Base-by-base conservation (phyloP, 2,329 filamentous ascomycete species). In the Talaromyces islandicus region DNA sequence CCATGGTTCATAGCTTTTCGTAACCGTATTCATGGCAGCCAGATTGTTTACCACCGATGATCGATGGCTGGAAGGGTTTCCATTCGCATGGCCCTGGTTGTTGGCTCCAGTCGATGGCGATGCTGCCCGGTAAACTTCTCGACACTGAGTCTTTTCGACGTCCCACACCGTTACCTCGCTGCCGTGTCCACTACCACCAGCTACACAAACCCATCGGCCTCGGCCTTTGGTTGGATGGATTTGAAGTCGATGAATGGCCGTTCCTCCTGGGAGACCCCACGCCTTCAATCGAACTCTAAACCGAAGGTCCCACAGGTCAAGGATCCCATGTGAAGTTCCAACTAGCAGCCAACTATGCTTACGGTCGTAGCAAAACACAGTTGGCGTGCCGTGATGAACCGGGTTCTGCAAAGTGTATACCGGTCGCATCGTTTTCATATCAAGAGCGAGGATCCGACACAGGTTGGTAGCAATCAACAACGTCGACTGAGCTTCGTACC, bases 221-320 rank as follows among this genome's bases (percentile, higher is more conserved):
- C 90, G 86, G 0, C 89, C 89, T 71, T 88, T 90, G 25, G 83
- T 84, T 0, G 92, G 91, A 69, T 96, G 91, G 0, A 96, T 80
- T 60, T 85, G 83, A 17, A 99, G 81, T 32, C 91, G 84, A 67
- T 93, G 88, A 63, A 97, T 91, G 19, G 90, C 82, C 1, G 88
- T 86, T 62, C 90, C 90, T 24, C 90, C 91, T 0, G 90, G 87
- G 29, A 97, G 83, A 0, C 91, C 91, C 91, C 92, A 97, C 14
- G 88, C 90, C 72, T 90, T 92, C 25, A 97, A 80, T 24, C 91
- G 85, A 67, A 97, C 84, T 65, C 87, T 89, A 80, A 99, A 99
- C n/a, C 94, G 88, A 46, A 99, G 81, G 74, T 99, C 94, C 94
- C 94, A 99, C 1, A 99, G 82, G 70, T 96, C 90, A 7, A 99